Evolutionary conservation across 805 yeast species (phyloP).

Genomic region (Priceomyces fermenticarens): DNA sequence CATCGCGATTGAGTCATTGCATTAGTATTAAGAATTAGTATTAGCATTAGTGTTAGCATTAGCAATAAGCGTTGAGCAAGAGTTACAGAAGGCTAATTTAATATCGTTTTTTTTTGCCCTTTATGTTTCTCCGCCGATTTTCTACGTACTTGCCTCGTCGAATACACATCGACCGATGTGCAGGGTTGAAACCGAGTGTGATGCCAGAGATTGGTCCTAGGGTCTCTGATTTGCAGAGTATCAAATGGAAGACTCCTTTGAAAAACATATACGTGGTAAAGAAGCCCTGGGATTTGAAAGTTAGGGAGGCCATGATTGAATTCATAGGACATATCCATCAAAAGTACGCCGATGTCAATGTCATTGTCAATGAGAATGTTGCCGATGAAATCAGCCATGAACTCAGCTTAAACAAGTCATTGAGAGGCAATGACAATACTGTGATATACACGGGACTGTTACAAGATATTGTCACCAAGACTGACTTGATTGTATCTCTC

Average conservation of each 20-base stretch:
- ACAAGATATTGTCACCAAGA: slow-evolving; percentile 55
- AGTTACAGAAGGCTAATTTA: too few species aligned
- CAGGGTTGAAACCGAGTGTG: slow-evolving; percentile 5
- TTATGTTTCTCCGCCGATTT: too few species aligned
- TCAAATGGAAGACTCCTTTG: slow-evolving; percentile 71
- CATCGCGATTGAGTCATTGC: background rate
- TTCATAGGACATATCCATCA: slow-evolving; percentile 61
- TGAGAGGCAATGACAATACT: slow-evolving; percentile 20
- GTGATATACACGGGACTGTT: slow-evolving; percentile 56
- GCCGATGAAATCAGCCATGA: slow-evolving; percentile 60
- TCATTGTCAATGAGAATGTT: slow-evolving; percentile 73
- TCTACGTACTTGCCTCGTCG: too few species aligned
- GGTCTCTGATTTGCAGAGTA: slow-evolving; percentile 57
- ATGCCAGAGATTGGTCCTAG: slow-evolving; percentile 53
- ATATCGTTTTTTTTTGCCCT: background rate
- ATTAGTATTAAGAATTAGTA: background rate
- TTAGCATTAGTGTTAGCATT: too few species aligned
- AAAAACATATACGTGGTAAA: slow-evolving; percentile 77
- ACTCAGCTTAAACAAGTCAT: slow-evolving; percentile 14
- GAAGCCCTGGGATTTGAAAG: slow-evolving; percentile 74
- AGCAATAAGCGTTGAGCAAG: too few species aligned
- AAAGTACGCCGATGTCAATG: slow-evolving; percentile 67
- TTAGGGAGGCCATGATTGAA: slow-evolving; percentile 60
- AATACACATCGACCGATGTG: too few species aligned
- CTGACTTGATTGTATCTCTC: slow-evolving; percentile 79